Base-by-base conservation (phyloP, 257 asterid species). In the Primulina huaijiensis region DNA sequence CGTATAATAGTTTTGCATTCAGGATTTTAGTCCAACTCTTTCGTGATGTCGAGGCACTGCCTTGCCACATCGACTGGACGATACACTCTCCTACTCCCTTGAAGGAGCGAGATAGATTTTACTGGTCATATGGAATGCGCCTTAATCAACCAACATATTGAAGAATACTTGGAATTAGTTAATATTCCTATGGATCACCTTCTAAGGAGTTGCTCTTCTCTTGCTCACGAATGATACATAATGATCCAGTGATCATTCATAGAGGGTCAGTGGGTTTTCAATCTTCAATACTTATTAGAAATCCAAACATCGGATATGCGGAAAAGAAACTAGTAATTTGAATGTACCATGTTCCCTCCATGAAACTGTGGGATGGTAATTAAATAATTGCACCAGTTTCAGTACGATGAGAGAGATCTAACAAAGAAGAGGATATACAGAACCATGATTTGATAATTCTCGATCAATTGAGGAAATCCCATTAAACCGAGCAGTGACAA, bases 111-210 rank as follows among this genome's bases (percentile, higher is more conserved):
- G 21, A 50, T 14, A 50, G 57, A 50, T 17, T 16, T 50, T 50
- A 50, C 57, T 50, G 57, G 21, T 17, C 16, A 1, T 50, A 12
- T 5, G 2, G 4, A 7, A 7, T 7, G 0, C 7, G 27, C 66
- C 35, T 55, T 9, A 8, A 63, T 53, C 20, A 52, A 29, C 61
- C 71, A 63, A 31, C 46, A 33, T 23, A 46, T 55, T 34, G 57
- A 57, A 62, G 62, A 55, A 72, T 37, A 21, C 17, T 31, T 57
- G 57, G 19, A 56, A 60, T 4, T 29, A 50, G n/a, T 17, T 60
- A 30, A 34, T 17, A 19, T 33, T 27, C 20, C 30, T 5, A 50
- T 31, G 14, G 38, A 73, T 43, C 19, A 43, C 55, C 55, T 2
- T 40, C 10, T 10, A 40, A 40, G 52, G 52, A 40, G n/a, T 43